phyloP scores from a whole-genome alignment of 116 monocot species.

The Phalaenopsis hybrid region DNA sequence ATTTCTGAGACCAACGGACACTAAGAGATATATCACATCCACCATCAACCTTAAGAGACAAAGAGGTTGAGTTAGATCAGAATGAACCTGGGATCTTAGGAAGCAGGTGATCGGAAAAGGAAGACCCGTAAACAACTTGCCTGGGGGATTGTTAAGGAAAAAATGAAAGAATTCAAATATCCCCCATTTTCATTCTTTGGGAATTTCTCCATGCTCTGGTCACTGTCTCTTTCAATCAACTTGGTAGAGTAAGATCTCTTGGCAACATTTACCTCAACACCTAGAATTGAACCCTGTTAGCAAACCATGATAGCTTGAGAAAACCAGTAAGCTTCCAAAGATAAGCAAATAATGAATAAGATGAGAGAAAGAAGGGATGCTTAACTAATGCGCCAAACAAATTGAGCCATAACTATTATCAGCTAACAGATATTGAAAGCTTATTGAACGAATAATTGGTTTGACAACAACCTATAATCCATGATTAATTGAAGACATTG shows the following conservation, averaged over 20 bases:
- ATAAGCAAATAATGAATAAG: not conserved
- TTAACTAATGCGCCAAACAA: not conserved
- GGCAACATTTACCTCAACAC: constrained; percentile 64
- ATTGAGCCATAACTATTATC: not conserved
- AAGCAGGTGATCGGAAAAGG: not conserved
- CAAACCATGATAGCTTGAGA: constrained; percentile 62
- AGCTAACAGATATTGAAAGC: not conserved
- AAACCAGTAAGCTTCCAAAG: constrained; percentile 8
- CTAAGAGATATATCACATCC: constrained; percentile 65
- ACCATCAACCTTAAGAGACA: constrained; percentile 51
- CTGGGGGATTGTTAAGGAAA: constrained; percentile 61
- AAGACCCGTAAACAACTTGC: constrained; percentile 22
- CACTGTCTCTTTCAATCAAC: constrained; percentile 35
- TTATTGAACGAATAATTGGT: not conserved
- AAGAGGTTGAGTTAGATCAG: constrained; percentile 1
- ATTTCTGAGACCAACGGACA: constrained; percentile 76
- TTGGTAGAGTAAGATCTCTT: constrained; percentile 53
- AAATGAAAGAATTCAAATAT: constrained; percentile 44
- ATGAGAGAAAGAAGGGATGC: not conserved
- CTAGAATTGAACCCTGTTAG: constrained; percentile 99
- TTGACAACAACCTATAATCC: not conserved
- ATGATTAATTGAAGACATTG: not conserved
- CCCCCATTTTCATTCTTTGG: constrained; percentile 35
- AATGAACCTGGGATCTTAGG: not conserved
- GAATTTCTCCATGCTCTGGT: constrained; percentile 26